Evolutionary conservation across 2,329 filamentous ascomycete genomes (phyloP), one percentile per base, ranked within the genome.

Genomic region (Iodosphaeria phyllophila): DNA sequence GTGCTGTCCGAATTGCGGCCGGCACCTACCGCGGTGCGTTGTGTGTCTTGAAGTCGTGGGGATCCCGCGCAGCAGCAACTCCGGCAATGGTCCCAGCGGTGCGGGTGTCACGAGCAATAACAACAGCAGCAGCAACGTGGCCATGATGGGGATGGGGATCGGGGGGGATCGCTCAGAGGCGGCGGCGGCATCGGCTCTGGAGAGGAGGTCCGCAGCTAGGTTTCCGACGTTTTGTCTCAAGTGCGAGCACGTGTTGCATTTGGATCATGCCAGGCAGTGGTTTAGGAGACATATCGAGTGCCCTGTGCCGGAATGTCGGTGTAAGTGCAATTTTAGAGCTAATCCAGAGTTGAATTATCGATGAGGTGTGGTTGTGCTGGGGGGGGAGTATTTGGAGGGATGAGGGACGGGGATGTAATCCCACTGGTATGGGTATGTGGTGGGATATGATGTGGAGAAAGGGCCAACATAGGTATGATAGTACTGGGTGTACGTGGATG

Each of bases 191-290:
- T 44, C 54, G 5, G 60, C 68, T 35, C 40, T 45, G 13, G 50
- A 52, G 28, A 47, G 50, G 22, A 45, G 51, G 37, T 47, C 58
- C 43, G 58, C 60, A 22, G 64, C 63, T 3, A 55, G 59, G 22
- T 75, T 76, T 38, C 66, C 69, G n/a, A 74, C 67, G 0, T 76
- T 76, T 38, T 77, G 72, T 32, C 52, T 76, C 21, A 60, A 61
- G 35, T 77, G 72, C 41, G 69, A 74, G 38, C 72, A 77, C 39
- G 68, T 73, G 7, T 47, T 71, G 38, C 72, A 77, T 36, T 52
- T 74, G 29, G 71, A 75, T 35, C 72, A 76, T 40, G 69, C 70
- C 5, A 49, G 66, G 35, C 58, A 64, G 45, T 77, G 72, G 72
- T 77, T 76, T 37, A 52, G 58, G 5, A 48, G 65, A 16, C 70